Conservation (phyloP, 2,329 filamentous ascomycete species). For the Nemania abortiva region DNA sequence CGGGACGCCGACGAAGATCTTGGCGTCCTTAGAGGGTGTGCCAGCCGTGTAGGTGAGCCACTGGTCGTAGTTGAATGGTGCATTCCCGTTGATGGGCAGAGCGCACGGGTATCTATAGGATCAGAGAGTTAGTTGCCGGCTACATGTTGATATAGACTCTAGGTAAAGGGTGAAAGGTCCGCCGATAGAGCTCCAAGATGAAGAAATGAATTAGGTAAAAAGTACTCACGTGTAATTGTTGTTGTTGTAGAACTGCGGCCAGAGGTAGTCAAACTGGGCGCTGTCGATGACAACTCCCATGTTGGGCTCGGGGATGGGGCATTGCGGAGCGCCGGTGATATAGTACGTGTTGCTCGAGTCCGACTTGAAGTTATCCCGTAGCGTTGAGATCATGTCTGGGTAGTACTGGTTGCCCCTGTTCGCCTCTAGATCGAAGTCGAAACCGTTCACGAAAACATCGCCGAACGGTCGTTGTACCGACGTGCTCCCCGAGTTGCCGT, state of each 20-base stretch:
- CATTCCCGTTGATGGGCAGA: constrained; percentile 51
- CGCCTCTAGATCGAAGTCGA: constrained; percentile 53
- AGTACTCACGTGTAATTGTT: constrained; percentile 45
- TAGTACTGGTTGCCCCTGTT: constrained; percentile 53
- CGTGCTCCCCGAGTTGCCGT: constrained; percentile 54
- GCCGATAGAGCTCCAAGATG: neutral
- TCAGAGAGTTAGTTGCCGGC: constrained; percentile 17
- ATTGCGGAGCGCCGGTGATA: constrained; percentile 62
- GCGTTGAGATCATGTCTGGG: constrained; percentile 48
- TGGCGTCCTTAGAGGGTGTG: constrained; percentile 53
- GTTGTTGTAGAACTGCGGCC: constrained; percentile 64
- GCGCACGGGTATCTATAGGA: constrained; percentile 49
- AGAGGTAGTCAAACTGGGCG: constrained; percentile 57
- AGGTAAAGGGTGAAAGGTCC: neutral
- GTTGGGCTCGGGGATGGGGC: constrained; percentile 58
- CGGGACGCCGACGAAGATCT: constrained; percentile 57
- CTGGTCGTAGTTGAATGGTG: constrained; percentile 54
- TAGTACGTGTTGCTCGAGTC: constrained; percentile 56
- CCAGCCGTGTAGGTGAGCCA: constrained; percentile 53
- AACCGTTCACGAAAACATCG: constrained; percentile 55
- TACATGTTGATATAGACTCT: neutral
- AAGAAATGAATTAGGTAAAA: neutral
- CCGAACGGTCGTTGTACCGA: constrained; percentile 59
- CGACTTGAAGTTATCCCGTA: constrained; percentile 52
- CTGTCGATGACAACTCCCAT: constrained; percentile 55